Conservation (phyloP, 805 yeast genomes). For the Starmerella scarabaei region DNA sequence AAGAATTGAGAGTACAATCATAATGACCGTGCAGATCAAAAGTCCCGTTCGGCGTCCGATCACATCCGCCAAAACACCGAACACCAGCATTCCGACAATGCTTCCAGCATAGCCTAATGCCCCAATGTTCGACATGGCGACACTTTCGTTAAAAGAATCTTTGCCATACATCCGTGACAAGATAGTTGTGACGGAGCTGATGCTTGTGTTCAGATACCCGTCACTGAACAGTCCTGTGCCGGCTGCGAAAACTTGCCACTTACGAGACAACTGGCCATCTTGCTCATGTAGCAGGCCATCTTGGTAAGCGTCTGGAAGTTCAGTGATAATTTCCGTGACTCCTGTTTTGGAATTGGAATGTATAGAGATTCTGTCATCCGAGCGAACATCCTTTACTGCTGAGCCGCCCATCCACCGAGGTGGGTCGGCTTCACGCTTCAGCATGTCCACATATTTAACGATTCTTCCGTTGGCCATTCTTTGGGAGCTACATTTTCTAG, state of each 20-base stretch:
- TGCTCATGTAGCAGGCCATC: too few relatives aligned
- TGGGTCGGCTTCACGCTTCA: too few relatives aligned
- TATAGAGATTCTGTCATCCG: too few relatives aligned
- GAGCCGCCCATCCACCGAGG: too few relatives aligned
- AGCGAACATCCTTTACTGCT: too few relatives aligned
- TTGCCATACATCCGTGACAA: conserved; percentile 53
- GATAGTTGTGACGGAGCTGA: conserved; percentile 69
- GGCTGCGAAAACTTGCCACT: conserved; percentile 61
- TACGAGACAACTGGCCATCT: too few relatives aligned
- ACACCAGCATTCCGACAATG: conserved; percentile 68
- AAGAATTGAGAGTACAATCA: conserved; percentile 65
- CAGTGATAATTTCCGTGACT: too few relatives aligned
- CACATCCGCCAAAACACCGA: conserved; percentile 72
- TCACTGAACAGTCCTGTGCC: conserved; percentile 93
- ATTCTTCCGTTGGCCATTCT: too few relatives aligned
- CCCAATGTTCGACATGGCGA: conserved; percentile 66
- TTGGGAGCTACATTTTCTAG: too few relatives aligned
- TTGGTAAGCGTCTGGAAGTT: too few relatives aligned
- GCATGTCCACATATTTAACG: too few relatives aligned
- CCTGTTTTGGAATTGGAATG: too few relatives aligned
- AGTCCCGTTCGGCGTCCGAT: conserved; percentile 72
- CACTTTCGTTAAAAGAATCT: conserved; percentile 41
- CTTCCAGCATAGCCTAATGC: conserved; percentile 88
- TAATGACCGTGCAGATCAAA: conserved; percentile 60
- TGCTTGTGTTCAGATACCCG: conserved; percentile 80